Evolutionary conservation across 495 filamentous ascomycete species (phyloP).

Genomic region (Hyaloscypha variabilis): DNA sequence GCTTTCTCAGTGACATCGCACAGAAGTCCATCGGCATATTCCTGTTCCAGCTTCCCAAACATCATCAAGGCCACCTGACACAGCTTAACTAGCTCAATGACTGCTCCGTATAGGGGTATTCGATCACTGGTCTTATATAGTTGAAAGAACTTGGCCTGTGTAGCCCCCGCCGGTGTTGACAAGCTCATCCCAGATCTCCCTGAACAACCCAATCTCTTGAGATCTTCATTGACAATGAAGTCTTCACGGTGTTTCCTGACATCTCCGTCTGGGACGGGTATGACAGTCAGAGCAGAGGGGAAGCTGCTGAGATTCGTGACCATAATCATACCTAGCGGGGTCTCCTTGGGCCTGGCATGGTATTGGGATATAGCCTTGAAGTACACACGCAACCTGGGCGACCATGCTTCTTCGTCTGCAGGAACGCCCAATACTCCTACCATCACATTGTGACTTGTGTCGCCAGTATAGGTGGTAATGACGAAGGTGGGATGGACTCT

Average conservation of each 20-base stretch:
- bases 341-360: conserved; percentile 83
- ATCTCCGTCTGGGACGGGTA: conserved; percentile 86
- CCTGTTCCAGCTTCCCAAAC: conserved; percentile 84
- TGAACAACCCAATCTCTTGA: conserved; percentile 91
- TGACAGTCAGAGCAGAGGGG: conserved; percentile 85
- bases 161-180: conserved; percentile 72
- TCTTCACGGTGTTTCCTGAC: conserved; percentile 76
- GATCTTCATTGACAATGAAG: conserved; percentile 92
- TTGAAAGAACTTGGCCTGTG: conserved; percentile 88
- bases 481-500: conserved; percentile 86
- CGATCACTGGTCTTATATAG: conserved; percentile 85
- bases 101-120: conserved; percentile 72
- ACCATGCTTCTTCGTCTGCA: conserved; percentile 80
- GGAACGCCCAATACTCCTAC: conserved; percentile 87
- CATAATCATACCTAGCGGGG: conserved; percentile 82
- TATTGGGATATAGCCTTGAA: conserved; percentile 84
- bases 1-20: conserved; percentile 92
- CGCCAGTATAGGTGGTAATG: conserved; percentile 92
- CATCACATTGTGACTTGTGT: conserved; percentile 72
- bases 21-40: conserved; percentile 89
- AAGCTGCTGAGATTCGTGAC: conserved; percentile 91
- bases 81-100: conserved; percentile 87
- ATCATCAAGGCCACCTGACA: conserved; percentile 88
- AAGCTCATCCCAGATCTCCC: conserved; percentile 86
- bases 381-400: conserved; percentile 74